Base-by-base conservation (phyloP, 345 rosid genomes). In the Acer negundo region DNA sequence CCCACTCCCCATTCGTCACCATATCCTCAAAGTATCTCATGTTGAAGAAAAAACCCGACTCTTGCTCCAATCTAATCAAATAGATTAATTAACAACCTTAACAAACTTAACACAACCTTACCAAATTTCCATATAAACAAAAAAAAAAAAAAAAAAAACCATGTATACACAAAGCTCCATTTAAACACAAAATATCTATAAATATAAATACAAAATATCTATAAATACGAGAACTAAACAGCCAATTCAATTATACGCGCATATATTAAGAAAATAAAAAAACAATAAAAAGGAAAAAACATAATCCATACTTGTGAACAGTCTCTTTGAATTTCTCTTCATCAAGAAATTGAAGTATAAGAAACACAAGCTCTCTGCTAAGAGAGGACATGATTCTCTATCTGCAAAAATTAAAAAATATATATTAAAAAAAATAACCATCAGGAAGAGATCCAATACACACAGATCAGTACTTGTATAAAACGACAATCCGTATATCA, bases 1-100 rank as follows among this genome's bases (percentile, higher is more conserved):
- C 98, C 97, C 97, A 94, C 84, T 94, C 95, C 42, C 97, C 98
- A 83, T 89, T 92, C 35, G 91, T 89, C 85, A 90, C 94, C 92
- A 89, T 84, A 44, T 94, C 98, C 85, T 94, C 98, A 80, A 94
- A 94, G 65, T 86, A 82, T 81, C 89, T 85, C 94, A 92, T 87
- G 87, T 88, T 94, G 84, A 94, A 94, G 87, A 79, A 92, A 84
- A 87, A 92, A 38, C 92, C 93, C 3, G 98, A 94, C 84, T 94
- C 98, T 83, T 92, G 90, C 89, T 94, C 98, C 94, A 94, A 75
- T 70, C 98, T 93, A 62, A 47, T 76, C 72, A 26, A 13, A 67
- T 28, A 77, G 49, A 59, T n/a, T 66, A 61, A 75, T 44, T 20
- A 74, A 51, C 12, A 73, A 38, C 15, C 49, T 22, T 3, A 74